Evolutionary conservation across 352 stramenopile species (phyloP), one percentile per base, ranked within the genome.

Genomic region (Globisporangium lucens): DNA sequence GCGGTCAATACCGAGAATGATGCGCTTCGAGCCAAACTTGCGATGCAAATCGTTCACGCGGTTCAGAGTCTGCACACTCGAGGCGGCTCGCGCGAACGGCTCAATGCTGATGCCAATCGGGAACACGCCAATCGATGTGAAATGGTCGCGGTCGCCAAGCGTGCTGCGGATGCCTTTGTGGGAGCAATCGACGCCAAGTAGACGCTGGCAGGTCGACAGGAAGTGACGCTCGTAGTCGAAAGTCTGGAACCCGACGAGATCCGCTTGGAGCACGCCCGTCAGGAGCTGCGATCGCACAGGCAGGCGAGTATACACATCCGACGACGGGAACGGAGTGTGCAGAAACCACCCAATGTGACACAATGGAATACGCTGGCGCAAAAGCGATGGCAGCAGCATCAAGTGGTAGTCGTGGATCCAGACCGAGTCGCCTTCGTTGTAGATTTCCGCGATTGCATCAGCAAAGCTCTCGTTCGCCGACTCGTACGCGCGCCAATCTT

Each of bases 371-470:
- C 87, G 85, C 67, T 91, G 79, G 38, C 89, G 82, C 30, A 97
- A 71, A 66, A 96, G 75, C 63, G 82, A 90, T n/a, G 90, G 90
- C 20, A 97, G 71, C 61, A 93, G 68, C 89, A 97, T 97, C 30
- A 97, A 71, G 63, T 97, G 90, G 71, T 96, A 96, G 78, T 97
- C 90, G 72, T 97, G 89, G 20, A 97, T 82, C 89, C 89, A 97
- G 8, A 97, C 85, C 24, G 83, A 78, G 71, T 97, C 89, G 73
- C 87, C 89, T 79, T 95, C 87, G 43, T 96, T 91, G 69, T 94
- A 96, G 47, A 96, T 83, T 63, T 93, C 87, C 10, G 80, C 83
- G 17, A 96, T 92, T 2, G 89, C 80, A 65, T 95, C 85, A 3
- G 89, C 89, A 70, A 96, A 97, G 66, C 78, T 85, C 65, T 90